Conservation (phyloP, 2,329 filamentous ascomycete species). For the Penicillium sp. region DNA sequence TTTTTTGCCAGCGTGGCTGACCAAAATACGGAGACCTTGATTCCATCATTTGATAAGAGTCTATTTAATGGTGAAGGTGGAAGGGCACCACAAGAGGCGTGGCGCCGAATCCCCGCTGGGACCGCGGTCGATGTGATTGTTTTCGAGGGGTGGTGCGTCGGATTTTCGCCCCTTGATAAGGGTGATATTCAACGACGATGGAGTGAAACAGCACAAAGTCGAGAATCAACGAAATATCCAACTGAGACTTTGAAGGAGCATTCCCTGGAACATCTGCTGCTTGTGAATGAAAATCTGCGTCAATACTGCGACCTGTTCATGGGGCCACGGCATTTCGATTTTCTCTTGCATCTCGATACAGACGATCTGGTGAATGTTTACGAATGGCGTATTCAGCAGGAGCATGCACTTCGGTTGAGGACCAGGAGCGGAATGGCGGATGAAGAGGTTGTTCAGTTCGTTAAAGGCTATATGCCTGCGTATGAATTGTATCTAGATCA, state of each 20-base stretch:
- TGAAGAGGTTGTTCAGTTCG: conserved; percentile 21
- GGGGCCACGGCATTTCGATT: conserved; percentile 20
- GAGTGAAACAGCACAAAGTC: not conserved
- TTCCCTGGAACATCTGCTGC: conserved; percentile 13
- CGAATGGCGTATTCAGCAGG: conserved; percentile 21
- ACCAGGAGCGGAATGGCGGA: conserved; percentile 17
- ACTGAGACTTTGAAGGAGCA: conserved; percentile 18
- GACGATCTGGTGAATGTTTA: conserved; percentile 20
- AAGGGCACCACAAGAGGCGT: conserved; percentile 8
- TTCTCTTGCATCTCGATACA: conserved; percentile 21
- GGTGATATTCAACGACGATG: conserved; percentile 1
- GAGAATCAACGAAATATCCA: not conserved
- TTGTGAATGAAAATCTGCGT: conserved; percentile 11
- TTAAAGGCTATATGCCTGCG: conserved; percentile 23
- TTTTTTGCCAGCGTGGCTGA: conserved; percentile 15
- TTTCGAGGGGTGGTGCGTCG: conserved; percentile 24
- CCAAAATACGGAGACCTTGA: not conserved
- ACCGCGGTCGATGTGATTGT: conserved; percentile 17
- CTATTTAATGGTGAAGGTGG: conserved; percentile 21
- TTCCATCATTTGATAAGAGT: conserved; percentile 23
- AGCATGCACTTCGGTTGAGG: conserved; percentile 13
- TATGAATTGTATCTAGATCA: conserved; percentile 25
- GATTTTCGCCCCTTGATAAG: conserved; percentile 18
- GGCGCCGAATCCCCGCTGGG: conserved; percentile 10
- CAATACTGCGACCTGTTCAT: conserved; percentile 19